Base-by-base conservation (phyloP, 2,329 filamentous ascomycete species). In the Penicillium sp. region DNA sequence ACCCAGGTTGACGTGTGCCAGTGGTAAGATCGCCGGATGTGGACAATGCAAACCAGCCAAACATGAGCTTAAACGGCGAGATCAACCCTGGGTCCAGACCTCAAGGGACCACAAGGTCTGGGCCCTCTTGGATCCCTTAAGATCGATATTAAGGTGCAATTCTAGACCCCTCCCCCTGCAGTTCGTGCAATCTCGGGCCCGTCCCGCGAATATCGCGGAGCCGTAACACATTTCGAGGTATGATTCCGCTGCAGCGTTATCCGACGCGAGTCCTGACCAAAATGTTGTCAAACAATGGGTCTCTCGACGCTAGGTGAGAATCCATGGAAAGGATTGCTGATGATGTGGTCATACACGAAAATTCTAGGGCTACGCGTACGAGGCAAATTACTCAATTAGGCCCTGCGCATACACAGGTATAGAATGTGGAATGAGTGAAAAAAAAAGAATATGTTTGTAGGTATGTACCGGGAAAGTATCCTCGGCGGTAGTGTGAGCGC, bases 401-500 rank as follows among this genome's bases (percentile, higher is more conserved):
- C 8, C 24, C 24, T 27, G 24, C 24, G 24, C 24, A 27, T 27
- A 6, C 24, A 36, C 18, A 31, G n/a, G 45, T n/a, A 31, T 41
- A 53, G 51, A 41, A 45, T 31, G 48, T 18, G 52, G 27, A 52
- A 41, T 21, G 24, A 36, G 6, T n/a, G 31, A 36, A 27, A 44
- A 48, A 34, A 48, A 21, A 21, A 52, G 46, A 50, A 45, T 56
- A 54, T 60, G 48, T 57, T 43, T 54, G 52, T 51, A 53, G 54
- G 58, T 63, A 64, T 64, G 51, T 64, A 64, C 58, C 44, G 50
- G 59, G 57, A 50, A 57, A 56, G 58, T 46, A 49, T 54, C 52
- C 48, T 45, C 34, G 16, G 29, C 27, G 16, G 32, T 43, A 49
- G 48, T 49, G 43, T 48, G 54, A 43, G 42, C 42, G 45, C 57